Evolutionary conservation across 2,329 filamentous ascomycete genomes (phyloP), one percentile per base, ranked within the genome.

Genomic region (Sclerotinia trifoliorum): DNA sequence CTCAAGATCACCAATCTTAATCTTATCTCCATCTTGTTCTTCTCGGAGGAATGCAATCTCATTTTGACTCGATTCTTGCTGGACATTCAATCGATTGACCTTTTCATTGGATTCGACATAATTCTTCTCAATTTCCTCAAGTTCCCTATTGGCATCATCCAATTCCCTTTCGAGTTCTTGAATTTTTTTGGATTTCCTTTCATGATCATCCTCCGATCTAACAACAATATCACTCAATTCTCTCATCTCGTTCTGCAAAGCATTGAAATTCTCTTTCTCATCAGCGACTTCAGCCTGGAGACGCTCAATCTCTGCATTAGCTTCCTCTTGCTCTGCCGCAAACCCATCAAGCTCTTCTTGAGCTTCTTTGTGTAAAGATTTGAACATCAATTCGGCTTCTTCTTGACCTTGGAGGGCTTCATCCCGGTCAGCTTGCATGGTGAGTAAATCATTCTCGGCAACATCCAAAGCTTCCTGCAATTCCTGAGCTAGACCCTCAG

Each of bases 21-120:
- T 96, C 84, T 99, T 99, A 82, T 99, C 95, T 24, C 87, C 88
- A 79, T 99, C 95, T 79, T 99, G 95, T 81, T 99, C 95, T 77
- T 99, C 95, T 1, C 95, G 89, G 63, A 99, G 80, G 84, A 99
- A 99, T 1, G 92, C 89, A 79, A 98, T 96, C 79, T 99, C 95
- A 69, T 90, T 90, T 75, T 97, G 94, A 68, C 91, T 90, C 6
- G 92, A 96, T 79, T 99, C 95, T 72, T 94, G 90, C 77, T 98
- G 94, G 44, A 99, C 92, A 5, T 91, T 90, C 3, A 98, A 84
- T 65, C 94, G 88, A 75, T 96, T 91, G 60, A 91, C 90, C 83
- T 98, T 98, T 74, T 90, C 88, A 76, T 94, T 94, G 8, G 92
- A 84, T 77, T 98, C 94, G 52, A 89, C 85, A 21, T 97, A 86